Percentiles rank a stretch among this genome's conserved stretches.
phyloP scores from a whole-genome alignment of 495 filamentous ascomycete species.

The Daldinia caldariorum region DNA sequence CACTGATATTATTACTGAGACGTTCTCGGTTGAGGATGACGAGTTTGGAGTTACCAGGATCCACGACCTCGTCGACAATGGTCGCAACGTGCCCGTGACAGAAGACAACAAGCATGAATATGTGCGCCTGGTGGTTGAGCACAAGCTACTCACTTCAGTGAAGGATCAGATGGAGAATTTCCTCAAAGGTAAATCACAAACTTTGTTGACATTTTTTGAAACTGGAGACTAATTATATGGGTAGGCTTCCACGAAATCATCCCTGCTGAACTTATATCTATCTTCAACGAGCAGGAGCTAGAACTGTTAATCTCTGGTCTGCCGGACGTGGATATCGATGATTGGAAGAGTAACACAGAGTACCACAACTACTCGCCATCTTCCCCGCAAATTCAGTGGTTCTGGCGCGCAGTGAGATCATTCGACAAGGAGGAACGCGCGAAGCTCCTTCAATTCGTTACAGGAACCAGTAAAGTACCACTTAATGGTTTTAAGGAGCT shows the following conservation, averaged over 20 bases:
- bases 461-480: conserved; percentile 97
- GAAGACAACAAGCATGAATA: conserved; percentile 99
- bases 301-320: conserved; percentile 97
- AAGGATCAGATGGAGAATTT: conserved; percentile 95
- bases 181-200: conserved; percentile 74
- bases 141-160: conserved; percentile 89
- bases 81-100: conserved; percentile 90
- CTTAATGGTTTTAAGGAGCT: conserved; percentile 99
- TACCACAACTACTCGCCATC: conserved; percentile 97
- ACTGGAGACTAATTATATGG: conserved; percentile 35
- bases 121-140: conserved; percentile 91
- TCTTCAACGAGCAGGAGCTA: conserved; percentile 98
- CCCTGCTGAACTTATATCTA: conserved; percentile 89
- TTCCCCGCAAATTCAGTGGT: conserved; percentile 98
- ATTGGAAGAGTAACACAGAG: conserved; percentile 99
- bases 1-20: conserved; percentile 98
- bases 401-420: conserved; percentile 97
- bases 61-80: conserved; percentile 86
- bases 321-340: conserved; percentile 96
- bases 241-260: conserved; percentile 98
- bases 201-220: conserved; percentile 7
- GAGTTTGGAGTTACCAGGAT: conserved; percentile 89
- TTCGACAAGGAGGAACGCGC: conserved; percentile 99
- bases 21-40: conserved; percentile 91
- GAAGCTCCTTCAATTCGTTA: conserved; percentile 97